Base-by-base conservation (phyloP, 495 filamentous ascomycete genomes). In the Trypethelium eluteriae region DNA sequence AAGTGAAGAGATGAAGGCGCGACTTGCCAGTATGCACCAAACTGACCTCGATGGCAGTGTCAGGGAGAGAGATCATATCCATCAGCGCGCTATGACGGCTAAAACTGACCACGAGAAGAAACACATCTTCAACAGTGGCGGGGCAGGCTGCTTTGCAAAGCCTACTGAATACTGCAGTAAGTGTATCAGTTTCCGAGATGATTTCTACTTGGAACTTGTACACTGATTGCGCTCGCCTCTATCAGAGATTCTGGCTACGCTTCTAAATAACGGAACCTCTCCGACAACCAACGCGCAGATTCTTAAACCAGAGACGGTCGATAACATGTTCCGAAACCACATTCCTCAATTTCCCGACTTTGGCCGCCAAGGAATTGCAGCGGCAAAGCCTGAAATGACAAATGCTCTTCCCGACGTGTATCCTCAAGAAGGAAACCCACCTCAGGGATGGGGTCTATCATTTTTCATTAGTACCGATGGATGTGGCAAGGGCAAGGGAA, bases 311-410 rank as follows among this genome's bases (percentile, higher is more conserved):
- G 71, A 76, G 11, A 86, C 85, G 2, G 79, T 88, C 0, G 75
- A 84, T 4, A 70, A 80, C 56, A 88, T 88, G 82, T 88, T 83
- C 75, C 73, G 70, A 63, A 85, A 88, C 73, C 84, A 86, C 67
- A 82, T 89, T 66, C 80, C 83, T 0, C 64, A 81, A 2, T 72
- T 81, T 49, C 86, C 85, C 0, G 70, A 83, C 63, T 83, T 81
- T 68, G 76, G 76, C 12, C 76, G 80, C 12, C 70, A 80, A 64
- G 66, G 64, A 16, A 76, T 82, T n/a, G 65, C 77, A 0, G 74
- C 78, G 10, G 76, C 82, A n/a, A 86, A 83, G 68, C 77, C 81
- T 4, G 77, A 82, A 39, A 75, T 83, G n/a, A 79, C 79, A 12
- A 81, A 81, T 71, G 63, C 72, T 10, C 59, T 76, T 5, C 69